phyloP scores from a whole-genome alignment of 768 basidiomycete species.

The Tricholoma saponaceum region DNA sequence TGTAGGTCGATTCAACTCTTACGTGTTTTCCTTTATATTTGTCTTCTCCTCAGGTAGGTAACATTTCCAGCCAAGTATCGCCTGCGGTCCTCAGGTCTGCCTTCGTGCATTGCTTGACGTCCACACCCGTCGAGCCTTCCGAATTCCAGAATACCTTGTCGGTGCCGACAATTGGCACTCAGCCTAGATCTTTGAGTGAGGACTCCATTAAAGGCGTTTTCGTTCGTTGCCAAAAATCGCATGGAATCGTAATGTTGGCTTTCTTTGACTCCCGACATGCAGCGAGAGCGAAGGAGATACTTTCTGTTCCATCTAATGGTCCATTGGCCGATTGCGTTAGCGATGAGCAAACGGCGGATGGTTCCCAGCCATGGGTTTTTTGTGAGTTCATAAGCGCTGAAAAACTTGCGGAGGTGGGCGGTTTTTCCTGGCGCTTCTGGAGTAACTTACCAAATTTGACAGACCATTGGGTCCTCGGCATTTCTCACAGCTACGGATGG shows the following conservation, averaged over 20 bases:
- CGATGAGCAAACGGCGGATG: constrained; percentile 20
- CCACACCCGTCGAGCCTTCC: constrained; percentile 3
- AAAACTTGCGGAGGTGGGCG: constrained; percentile 40
- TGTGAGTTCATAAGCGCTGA: constrained; percentile 44
- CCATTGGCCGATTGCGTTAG: constrained; percentile 27
- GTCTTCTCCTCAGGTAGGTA: constrained; percentile 26
- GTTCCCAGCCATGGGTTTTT: constrained; percentile 24
- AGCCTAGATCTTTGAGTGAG: constrained; percentile 7
- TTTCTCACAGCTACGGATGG: constrained; percentile 52
- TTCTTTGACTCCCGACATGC: constrained; percentile 61
- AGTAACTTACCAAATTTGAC: constrained; percentile 7
- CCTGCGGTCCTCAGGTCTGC: constrained; percentile 23
- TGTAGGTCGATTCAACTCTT: constrained; percentile 18
- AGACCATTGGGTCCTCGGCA: constrained; percentile 54
- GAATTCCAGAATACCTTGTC: constrained; percentile 1
- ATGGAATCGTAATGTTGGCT: constrained; percentile 53
- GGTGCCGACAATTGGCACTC: neutral
- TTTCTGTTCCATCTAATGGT: constrained; percentile 27
- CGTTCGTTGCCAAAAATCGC: constrained; percentile 42
- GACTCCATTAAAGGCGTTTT: constrained; percentile 53
- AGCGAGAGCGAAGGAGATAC: constrained; percentile 38
- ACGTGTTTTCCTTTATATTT: neutral
- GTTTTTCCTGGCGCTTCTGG: constrained; percentile 1
- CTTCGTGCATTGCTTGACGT: constrained; percentile 20
- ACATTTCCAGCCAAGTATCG: constrained; percentile 28